Evolutionary conservation across 2,329 filamentous ascomycete species (phyloP).

Genomic region (Grosmannia serpens): DNA sequence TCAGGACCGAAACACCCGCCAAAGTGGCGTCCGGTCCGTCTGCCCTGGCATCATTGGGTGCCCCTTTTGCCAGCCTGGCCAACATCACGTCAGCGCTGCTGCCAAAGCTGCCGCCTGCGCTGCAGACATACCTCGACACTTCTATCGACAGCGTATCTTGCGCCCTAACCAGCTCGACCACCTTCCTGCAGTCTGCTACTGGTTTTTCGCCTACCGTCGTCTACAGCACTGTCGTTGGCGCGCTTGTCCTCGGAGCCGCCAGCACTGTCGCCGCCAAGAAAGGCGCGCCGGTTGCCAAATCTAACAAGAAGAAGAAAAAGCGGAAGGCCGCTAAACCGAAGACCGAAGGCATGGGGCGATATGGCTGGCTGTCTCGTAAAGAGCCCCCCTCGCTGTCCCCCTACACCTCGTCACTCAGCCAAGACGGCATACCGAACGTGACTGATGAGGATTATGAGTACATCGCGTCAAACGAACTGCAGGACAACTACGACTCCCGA

Average conservation of each 20-base stretch:
- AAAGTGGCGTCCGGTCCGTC: conserved; percentile 52
- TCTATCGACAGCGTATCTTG: conserved; percentile 37
- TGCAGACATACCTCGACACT: conserved; percentile 47
- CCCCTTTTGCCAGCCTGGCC: conserved; percentile 36
- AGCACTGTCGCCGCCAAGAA: conserved; percentile 18
- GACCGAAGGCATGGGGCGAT: conserved; percentile 35
- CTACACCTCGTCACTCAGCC: conserved; percentile 32
- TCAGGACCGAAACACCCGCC: conserved; percentile 30
- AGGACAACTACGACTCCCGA: conserved; percentile 19
- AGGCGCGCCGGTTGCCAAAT: conserved; percentile 9
- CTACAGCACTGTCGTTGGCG: conserved; percentile 38
- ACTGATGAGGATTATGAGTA: conserved; percentile 71
- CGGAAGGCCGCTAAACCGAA: conserved; percentile 13
- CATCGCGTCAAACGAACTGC: conserved; percentile 67
- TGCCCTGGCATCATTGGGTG: conserved; percentile 51
- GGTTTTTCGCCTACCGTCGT: conserved; percentile 37
- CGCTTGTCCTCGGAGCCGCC: conserved; percentile 36
- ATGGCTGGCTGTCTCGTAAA: conserved; percentile 32
- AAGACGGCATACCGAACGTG: conserved; percentile 40
- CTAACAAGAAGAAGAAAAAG: conserved; percentile 9
- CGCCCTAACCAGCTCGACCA: conserved; percentile 36
- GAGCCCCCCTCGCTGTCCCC: conserved; percentile 29
- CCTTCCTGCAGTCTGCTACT: conserved; percentile 37
- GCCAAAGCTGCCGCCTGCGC: conserved; percentile 27
- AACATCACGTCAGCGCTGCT: conserved; percentile 36